phyloP scores from a whole-genome alignment of 2,329 filamentous ascomycete species.

The Knoxdaviesia proteae region DNA sequence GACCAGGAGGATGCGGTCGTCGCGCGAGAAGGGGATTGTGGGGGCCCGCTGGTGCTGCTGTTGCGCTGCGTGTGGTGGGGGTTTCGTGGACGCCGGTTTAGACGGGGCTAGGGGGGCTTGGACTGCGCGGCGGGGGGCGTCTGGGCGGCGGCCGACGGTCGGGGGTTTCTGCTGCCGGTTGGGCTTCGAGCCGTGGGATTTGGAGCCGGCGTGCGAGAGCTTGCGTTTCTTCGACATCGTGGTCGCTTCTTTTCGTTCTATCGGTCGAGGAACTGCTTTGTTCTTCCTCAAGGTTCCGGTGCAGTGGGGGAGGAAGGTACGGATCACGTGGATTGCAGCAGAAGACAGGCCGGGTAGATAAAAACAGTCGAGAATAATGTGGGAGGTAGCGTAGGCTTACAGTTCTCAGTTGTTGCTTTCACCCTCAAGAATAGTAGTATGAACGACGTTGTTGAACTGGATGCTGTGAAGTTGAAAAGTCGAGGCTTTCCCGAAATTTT shows the following conservation, averaged over 20 bases:
- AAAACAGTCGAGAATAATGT: too few relatives aligned
- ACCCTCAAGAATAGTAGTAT: too few relatives aligned
- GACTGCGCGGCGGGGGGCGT: neutral
- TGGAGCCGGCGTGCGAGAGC: constrained; percentile 10
- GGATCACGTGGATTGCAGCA: too few relatives aligned
- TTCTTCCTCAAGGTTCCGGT: too few relatives aligned
- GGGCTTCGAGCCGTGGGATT: constrained; percentile 1
- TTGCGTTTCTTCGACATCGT: constrained; percentile 18
- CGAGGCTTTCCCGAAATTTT: too few relatives aligned
- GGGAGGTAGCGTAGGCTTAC: too few relatives aligned
- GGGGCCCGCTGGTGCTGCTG: constrained; percentile 2
- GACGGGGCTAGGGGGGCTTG: constrained; percentile 4
- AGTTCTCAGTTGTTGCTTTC: too few relatives aligned
- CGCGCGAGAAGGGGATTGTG: constrained; percentile 44
- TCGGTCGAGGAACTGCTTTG: too few relatives aligned
- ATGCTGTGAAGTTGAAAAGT: too few relatives aligned
- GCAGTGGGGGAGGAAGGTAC: too few relatives aligned
- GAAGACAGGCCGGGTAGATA: too few relatives aligned
- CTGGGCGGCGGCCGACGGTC: neutral
- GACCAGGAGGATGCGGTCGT: constrained; percentile 51
- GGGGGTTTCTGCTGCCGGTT: constrained; percentile 6
- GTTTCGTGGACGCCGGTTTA: constrained; percentile 6
- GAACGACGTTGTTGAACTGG: too few relatives aligned
- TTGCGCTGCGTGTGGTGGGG: constrained; percentile 9
- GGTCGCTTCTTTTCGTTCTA: neutral